A percentile compares a stretch with the other conserved stretches of the same genome.
Evolutionary conservation across 2,329 filamentous ascomycete species (phyloP).

Genomic region (Aureobasidium zeae): DNA sequence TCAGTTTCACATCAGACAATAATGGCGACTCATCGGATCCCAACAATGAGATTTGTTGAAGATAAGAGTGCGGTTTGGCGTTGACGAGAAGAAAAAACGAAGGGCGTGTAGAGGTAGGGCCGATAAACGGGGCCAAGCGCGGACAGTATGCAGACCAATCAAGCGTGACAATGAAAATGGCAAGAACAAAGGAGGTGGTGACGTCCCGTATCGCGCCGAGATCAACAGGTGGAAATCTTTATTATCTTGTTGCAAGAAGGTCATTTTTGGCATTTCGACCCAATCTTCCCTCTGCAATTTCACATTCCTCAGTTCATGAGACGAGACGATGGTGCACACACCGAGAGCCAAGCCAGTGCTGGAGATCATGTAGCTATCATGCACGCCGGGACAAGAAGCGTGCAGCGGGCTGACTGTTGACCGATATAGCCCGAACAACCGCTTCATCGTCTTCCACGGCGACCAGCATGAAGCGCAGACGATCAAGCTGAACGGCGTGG

Average conservation of each 20-base stretch:
- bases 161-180: too few relatives aligned
- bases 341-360: conserved; percentile 24
- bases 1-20: conserved; percentile 1
- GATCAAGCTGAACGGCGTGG: conserved; percentile 38
- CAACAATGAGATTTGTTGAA: conserved; percentile 8
- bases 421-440: conserved; percentile 34
- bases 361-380: conserved; percentile 35
- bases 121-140: not conserved
- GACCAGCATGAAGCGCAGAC: conserved; percentile 37
- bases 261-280: conserved; percentile 15
- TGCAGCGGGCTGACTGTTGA: conserved; percentile 2
- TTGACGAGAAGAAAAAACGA: conserved; percentile 9
- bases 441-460: conserved; percentile 43
- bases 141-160: not conserved
- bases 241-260: conserved; percentile 9
- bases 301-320: too few relatives aligned
- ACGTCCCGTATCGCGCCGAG: conserved; percentile 8
- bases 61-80: conserved; percentile 9
- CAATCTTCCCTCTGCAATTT: too few relatives aligned
- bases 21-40: not conserved
- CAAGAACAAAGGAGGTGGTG: not conserved
- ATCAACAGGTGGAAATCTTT: conserved; percentile 1
- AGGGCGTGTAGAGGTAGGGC: conserved; percentile 4
- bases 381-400: not conserved
- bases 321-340: conserved; percentile 17